Percentiles rank a stretch among this genome's conserved stretches.
These are phyloP conservation scores for Hypomyces rosellus DNA, from an alignment of 2,329 filamentous ascomycete genomes.

Conservation along the genomic window DNA sequence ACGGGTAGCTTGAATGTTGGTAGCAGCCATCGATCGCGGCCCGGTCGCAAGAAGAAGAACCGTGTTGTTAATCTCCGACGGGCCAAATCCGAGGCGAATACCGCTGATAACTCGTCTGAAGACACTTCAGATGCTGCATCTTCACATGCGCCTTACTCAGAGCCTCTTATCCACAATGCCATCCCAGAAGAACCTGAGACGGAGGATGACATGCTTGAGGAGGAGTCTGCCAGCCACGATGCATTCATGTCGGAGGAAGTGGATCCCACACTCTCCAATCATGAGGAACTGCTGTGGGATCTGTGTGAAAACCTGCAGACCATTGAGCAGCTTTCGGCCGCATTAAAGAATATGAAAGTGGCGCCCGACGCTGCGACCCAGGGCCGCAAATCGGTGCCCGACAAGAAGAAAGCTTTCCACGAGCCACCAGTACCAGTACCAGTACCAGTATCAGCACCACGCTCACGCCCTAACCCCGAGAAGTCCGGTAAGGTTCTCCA, in stretches of 20 bases:
- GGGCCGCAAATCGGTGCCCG: constrained; percentile 4
- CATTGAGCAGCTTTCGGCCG: constrained; percentile 19
- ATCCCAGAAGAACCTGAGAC: constrained; percentile 55
- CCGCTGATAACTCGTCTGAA: constrained; percentile 42
- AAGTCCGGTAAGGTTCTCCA: constrained; percentile 45
- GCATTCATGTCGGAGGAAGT: constrained; percentile 18
- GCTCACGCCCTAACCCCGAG: background rate
- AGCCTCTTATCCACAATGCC: constrained; percentile 49
- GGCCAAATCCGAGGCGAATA: constrained; percentile 48
- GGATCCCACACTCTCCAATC: constrained; percentile 14
- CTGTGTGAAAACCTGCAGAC: constrained; percentile 13
- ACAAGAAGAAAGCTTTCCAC: constrained; percentile 14
- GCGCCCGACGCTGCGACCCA: constrained; percentile 10
- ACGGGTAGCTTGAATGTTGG: constrained; percentile 59
- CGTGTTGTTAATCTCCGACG: constrained; percentile 76
- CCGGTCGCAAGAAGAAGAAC: constrained; percentile 72
- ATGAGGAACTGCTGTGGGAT: constrained; percentile 21
- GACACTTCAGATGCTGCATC: constrained; percentile 48
- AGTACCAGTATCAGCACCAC: background rate
- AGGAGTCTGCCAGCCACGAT: constrained; percentile 22
- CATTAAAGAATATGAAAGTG: constrained; percentile 16
- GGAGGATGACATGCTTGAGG: constrained; percentile 29
- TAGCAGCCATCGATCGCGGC: constrained; percentile 53
- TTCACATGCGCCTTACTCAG: constrained; percentile 53
- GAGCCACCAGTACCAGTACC: constrained; percentile 15